These are phyloP conservation scores for Leishmania mexicana DNA, from an alignment of 208 protist genomes.

Conservation along the genomic window DNA sequence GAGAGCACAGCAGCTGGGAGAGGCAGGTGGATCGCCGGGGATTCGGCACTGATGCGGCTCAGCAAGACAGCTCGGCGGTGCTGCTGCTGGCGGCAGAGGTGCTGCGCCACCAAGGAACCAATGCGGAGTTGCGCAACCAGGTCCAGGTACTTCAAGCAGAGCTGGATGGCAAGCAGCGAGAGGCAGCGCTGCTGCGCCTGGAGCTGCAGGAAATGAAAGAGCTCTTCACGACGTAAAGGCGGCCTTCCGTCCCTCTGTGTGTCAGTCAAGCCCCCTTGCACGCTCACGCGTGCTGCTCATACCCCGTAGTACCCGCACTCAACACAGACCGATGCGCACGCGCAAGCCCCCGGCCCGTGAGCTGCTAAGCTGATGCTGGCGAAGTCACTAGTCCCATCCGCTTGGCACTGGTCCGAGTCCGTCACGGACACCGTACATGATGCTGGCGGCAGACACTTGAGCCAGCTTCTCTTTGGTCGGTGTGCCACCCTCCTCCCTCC, in stretches of 20 bases:
- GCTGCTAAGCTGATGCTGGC: not conserved
- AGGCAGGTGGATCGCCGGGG: too few relatives aligned
- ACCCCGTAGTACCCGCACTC: not conserved
- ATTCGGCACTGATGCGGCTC: not conserved
- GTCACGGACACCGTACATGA: not conserved
- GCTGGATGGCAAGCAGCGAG: conserved; percentile 61
- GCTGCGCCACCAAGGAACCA: conserved; percentile 62
- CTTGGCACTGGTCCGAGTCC: not conserved
- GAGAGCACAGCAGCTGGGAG: not conserved
- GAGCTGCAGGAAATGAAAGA: conserved; percentile 67
- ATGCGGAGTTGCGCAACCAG: conserved; percentile 60
- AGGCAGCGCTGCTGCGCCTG: conserved; percentile 63
- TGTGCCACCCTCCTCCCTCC: not conserved
- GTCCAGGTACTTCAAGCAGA: conserved; percentile 51
- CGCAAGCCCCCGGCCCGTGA: too few relatives aligned
- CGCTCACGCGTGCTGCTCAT: not conserved
- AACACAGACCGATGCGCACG: not conserved
- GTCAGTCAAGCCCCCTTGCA: not conserved
- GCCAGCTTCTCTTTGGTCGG: not conserved
- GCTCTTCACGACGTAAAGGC: conserved; percentile 17
- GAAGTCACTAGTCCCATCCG: not conserved
- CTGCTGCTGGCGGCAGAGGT: conserved; percentile 57
- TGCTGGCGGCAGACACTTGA: not conserved
- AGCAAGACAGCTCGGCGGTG: conserved; percentile 29
- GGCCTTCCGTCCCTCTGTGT: not conserved